phyloP scores from a whole-genome alignment of 179 eudicot genomes.

The Beta corolliflora region DNA sequence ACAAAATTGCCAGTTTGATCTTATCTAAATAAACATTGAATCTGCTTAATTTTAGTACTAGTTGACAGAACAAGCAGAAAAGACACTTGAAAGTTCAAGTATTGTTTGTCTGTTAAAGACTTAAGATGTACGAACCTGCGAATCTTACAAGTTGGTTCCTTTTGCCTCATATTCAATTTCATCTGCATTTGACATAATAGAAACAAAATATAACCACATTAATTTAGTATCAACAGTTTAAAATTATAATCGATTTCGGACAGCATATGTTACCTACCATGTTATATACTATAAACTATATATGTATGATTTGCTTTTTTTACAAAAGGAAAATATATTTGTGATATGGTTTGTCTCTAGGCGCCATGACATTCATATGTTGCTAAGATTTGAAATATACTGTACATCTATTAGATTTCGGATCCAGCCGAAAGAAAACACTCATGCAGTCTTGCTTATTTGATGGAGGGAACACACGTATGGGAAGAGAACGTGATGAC shows the following conservation, averaged over 20 bases:
- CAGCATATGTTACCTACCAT: slow-evolving; percentile 11
- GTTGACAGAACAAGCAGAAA: not conserved
- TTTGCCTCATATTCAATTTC: slow-evolving; percentile 6
- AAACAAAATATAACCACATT: slow-evolving; percentile 13
- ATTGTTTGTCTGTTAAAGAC: slow-evolving; percentile 15
- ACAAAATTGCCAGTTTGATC: not conserved
- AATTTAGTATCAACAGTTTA: not conserved
- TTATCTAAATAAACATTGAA: not conserved
- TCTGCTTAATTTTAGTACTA: not conserved
- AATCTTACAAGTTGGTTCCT: slow-evolving; percentile 16
- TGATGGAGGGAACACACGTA: not conserved
- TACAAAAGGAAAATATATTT: too few species aligned
- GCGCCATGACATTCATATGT: slow-evolving; percentile 20
- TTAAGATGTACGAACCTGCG: not conserved
- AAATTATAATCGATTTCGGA: not conserved
- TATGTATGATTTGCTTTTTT: not conserved
- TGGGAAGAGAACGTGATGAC: not conserved
- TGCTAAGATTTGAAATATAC: not conserved
- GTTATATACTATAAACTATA: not conserved
- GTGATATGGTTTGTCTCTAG: slow-evolving; percentile 7
- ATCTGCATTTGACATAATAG: slow-evolving; percentile 14
- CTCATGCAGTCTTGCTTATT: not conserved
- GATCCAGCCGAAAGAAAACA: not conserved
- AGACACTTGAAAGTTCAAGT: slow-evolving; percentile 6
- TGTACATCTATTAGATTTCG: not conserved